Evolutionary conservation across 371 early-diverging fungal species (phyloP).

Genomic region (Lichtheimia hyalospora): DNA sequence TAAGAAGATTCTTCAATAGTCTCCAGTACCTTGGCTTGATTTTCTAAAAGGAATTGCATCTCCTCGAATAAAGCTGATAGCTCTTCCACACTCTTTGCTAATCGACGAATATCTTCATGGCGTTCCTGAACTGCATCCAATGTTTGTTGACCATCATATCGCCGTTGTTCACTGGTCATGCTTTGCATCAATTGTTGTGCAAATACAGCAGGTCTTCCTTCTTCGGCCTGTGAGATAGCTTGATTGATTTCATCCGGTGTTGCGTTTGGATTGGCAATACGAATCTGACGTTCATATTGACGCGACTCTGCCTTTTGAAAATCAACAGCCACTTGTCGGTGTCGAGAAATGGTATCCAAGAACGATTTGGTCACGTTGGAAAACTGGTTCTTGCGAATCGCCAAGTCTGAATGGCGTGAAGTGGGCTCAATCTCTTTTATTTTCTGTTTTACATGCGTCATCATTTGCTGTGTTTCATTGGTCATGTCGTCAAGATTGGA

Average conservation of each 20-base stretch:
- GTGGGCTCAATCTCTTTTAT: slow-evolving; percentile 49
- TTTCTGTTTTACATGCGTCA: slow-evolving; percentile 44
- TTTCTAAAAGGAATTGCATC: slow-evolving; percentile 46
- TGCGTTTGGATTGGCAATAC: slow-evolving; percentile 48
- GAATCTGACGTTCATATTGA: slow-evolving; percentile 48
- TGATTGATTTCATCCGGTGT: slow-evolving; percentile 46
- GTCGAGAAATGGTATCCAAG: slow-evolving; percentile 44
- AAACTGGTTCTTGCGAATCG: slow-evolving; percentile 48
- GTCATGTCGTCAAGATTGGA: slow-evolving; percentile 26
- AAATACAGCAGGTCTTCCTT: slow-evolving; percentile 47
- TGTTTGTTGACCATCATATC: slow-evolving; percentile 42
- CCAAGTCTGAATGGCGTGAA: slow-evolving; percentile 38
- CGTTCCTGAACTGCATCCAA: slow-evolving; percentile 51
- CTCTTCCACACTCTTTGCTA: slow-evolving; percentile 48
- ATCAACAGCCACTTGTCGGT: slow-evolving; percentile 40
- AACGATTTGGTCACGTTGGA: slow-evolving; percentile 40
- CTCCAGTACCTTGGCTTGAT: slow-evolving; percentile 40
- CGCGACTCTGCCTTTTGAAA: slow-evolving; percentile 45
- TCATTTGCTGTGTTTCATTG: slow-evolving; percentile 34
- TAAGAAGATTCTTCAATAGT: slow-evolving; percentile 40
- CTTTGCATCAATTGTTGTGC: slow-evolving; percentile 46
- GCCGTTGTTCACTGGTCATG: slow-evolving; percentile 36
- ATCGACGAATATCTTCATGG: slow-evolving; percentile 46
- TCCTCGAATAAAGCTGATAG: slow-evolving; percentile 43
- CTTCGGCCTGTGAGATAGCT: slow-evolving; percentile 41